phyloP scores from a whole-genome alignment of 495 filamentous ascomycete genomes.

The Sphaerosporella brunnea region DNA sequence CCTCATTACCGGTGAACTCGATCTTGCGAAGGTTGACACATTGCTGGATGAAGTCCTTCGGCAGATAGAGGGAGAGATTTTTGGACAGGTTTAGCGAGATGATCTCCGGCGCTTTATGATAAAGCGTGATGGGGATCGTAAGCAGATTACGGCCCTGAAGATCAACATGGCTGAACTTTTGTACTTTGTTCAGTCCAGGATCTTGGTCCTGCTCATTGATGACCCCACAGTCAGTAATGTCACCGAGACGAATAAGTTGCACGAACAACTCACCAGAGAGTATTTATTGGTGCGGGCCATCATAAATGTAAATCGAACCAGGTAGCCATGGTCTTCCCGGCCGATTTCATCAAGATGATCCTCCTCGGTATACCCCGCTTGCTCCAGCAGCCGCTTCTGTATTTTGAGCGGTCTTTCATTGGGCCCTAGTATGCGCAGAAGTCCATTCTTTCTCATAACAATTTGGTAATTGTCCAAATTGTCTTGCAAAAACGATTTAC shows the following conservation, averaged over 20 bases:
- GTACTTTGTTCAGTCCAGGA: constrained; percentile 57
- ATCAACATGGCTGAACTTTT: constrained; percentile 87
- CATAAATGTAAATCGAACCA: constrained; percentile 87
- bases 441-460: constrained; percentile 77
- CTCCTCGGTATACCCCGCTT: constrained; percentile 74
- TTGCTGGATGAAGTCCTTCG: constrained; percentile 88
- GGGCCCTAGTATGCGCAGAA: constrained; percentile 60
- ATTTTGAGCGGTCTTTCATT: constrained; percentile 74
- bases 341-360: constrained; percentile 88
- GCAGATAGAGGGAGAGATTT: constrained; percentile 82
- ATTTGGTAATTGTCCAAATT: constrained; percentile 87
- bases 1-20: constrained; percentile 83
- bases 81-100: constrained; percentile 83
- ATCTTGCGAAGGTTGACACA: constrained; percentile 86
- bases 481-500: constrained; percentile 81
- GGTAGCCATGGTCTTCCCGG: constrained; percentile 92
- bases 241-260: neutral
- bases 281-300: constrained; percentile 75
- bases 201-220: constrained; percentile 40
- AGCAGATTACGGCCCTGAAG: constrained; percentile 78
- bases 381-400: constrained; percentile 80
- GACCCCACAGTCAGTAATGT: constrained; percentile 12
- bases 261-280: constrained; percentile 19
- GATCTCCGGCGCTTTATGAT: constrained; percentile 79
- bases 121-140: constrained; percentile 86